A percentile compares a stretch with the other conserved stretches of the same genome.
phyloP scores from a whole-genome alignment of 2,329 filamentous ascomycete genomes.

The Fusarium sororula region DNA sequence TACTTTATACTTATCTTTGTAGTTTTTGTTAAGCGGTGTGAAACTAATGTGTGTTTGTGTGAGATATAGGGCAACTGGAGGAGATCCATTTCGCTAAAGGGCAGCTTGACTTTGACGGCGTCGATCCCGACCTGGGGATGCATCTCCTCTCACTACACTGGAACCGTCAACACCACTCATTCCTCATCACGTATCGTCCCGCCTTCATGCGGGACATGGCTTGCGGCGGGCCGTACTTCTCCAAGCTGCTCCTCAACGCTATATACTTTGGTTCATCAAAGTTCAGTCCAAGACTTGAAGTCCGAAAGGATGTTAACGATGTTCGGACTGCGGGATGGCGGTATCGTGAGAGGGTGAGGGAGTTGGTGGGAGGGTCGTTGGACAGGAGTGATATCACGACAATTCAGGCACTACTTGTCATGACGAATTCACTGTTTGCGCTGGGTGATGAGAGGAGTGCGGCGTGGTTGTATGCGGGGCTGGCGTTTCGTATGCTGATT shows the following conservation, averaged over 20 bases:
- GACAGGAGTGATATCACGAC: slow-evolving; percentile 63
- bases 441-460: slow-evolving; percentile 59
- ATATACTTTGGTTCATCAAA: slow-evolving; percentile 56
- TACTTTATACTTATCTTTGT: slow-evolving; percentile 32
- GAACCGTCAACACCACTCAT: slow-evolving; percentile 62
- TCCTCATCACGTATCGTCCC: slow-evolving; percentile 59
- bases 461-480: slow-evolving; percentile 63
- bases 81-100: slow-evolving; percentile 55
- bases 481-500: slow-evolving; percentile 55
- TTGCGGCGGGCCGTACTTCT: slow-evolving; percentile 64
- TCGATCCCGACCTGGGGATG: slow-evolving; percentile 61
- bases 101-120: slow-evolving; percentile 64
- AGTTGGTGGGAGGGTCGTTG: slow-evolving; percentile 56
- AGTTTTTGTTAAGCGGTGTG: neutral
- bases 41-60: neutral
- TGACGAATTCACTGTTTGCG: slow-evolving; percentile 61
- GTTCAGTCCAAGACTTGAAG: slow-evolving; percentile 55
- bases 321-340: slow-evolving; percentile 58
- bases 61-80: slow-evolving; percentile 56
- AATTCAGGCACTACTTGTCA: slow-evolving; percentile 61
- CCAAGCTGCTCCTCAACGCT: slow-evolving; percentile 64
- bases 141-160: slow-evolving; percentile 61
- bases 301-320: slow-evolving; percentile 56
- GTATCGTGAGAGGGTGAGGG: slow-evolving; percentile 56
- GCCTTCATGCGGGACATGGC: slow-evolving; percentile 64